phyloP scores from a whole-genome alignment of 495 filamentous ascomycete species.

The Hypoxylon subgilvum region DNA sequence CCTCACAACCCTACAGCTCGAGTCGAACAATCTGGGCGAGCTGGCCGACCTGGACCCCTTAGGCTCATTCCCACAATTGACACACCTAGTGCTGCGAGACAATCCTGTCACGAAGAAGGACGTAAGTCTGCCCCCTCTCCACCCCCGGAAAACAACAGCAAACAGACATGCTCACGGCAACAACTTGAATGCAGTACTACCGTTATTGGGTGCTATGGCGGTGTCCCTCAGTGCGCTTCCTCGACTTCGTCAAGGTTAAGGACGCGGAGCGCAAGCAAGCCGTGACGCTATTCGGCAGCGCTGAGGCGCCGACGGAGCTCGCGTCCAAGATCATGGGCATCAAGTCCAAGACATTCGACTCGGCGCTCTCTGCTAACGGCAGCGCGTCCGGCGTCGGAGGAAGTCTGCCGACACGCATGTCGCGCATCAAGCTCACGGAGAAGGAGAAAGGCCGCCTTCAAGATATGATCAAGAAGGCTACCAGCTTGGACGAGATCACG shows the following conservation, averaged over 20 bases:
- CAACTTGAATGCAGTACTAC: conserved; percentile 75
- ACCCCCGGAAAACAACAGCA: background rate
- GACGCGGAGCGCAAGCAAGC: conserved; percentile 79
- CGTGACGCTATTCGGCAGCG: conserved; percentile 79
- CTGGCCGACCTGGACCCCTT: conserved; percentile 89
- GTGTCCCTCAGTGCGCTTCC: conserved; percentile 81
- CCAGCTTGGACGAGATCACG: conserved; percentile 83
- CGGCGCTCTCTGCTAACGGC: conserved; percentile 51
- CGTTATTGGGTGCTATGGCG: conserved; percentile 90
- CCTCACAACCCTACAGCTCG: conserved; percentile 77
- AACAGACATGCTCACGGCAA: background rate
- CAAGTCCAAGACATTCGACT: conserved; percentile 83
- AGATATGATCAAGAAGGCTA: conserved; percentile 80
- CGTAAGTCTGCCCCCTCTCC: conserved; percentile 58
- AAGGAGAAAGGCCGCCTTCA: conserved; percentile 46
- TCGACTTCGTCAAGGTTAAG: conserved; percentile 93
- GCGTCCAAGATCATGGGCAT: conserved; percentile 88
- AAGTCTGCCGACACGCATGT: conserved; percentile 63
- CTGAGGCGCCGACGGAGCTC: conserved; percentile 74
- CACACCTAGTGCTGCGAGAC: conserved; percentile 79
- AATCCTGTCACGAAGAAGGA: conserved; percentile 93
- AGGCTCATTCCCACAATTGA: conserved; percentile 68
- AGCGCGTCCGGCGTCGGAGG: conserved; percentile 46
- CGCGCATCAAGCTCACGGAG: conserved; percentile 61
- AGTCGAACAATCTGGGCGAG: conserved; percentile 76